Evolutionary conservation across 2,329 filamentous ascomycete genomes (phyloP), one percentile per base, ranked within the genome.

Genomic region (Fusarium chlamydosporum): DNA sequence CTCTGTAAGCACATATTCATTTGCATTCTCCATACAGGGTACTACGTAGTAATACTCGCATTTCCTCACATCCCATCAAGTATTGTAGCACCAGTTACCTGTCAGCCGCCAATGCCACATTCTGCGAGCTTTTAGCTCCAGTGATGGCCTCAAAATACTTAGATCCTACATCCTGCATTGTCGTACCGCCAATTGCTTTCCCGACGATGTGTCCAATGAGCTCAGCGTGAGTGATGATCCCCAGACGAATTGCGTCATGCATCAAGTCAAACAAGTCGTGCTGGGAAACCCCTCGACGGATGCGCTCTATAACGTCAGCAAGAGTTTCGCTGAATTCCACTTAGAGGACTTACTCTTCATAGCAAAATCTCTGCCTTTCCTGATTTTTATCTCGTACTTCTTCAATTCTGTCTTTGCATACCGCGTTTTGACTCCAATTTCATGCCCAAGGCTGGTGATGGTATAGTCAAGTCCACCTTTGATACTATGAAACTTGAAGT

Each of bases 121-220:
- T 56, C 7, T 40, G 51, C 2, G 40, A 56, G 4, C 40, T 20
- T 40, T 38, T 58, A 5, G 56, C 50, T 2, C 50, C 56, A 5
- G 50, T 56, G 16, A 59, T 31, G 41, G 56, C 56, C 40, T 59
- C 56, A 40, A 56, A 29, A 56, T 59, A 56, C 16, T 56, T 56
- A 4, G 56, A 59, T 0, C 56, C 50, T 50, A 59, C 40, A 34
- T 59, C 56, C 18, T 59, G 50, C 12, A 59, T 11, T 0, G 50
- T 59, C 1, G 50, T 56, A 9, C 50, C 50, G n/a, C 56, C 56
- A 15, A 56, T 56, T 23, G 50, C 33, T 7, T 56, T 59, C 0
- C 50, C 50, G 3, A 59, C 33, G 12, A 59, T 56, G 3, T 59
- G 56, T 0, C 56, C 56, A 1, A 59, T 45, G 4, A 59, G 56